Evolutionary conservation across 2,329 filamentous ascomycete species (phyloP), one percentile per base, ranked within the genome.

Genomic region (Hypoxylon sp.): DNA sequence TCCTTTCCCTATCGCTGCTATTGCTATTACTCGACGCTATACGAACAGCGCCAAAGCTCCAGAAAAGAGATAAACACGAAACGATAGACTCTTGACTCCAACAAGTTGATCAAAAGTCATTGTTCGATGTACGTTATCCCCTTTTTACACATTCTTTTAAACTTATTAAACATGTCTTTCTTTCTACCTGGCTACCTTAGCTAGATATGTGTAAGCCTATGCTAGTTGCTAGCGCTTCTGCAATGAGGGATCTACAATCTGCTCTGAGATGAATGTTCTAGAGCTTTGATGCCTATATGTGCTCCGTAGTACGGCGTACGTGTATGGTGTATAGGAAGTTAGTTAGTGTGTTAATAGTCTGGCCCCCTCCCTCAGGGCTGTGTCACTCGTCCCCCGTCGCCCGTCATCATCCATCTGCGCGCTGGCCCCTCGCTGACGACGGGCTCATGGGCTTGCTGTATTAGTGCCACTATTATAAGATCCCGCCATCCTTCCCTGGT

Each of bases 401-500:
- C n/a, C n/a, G 63, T 69, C 64, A 67, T 70, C 63, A 25, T 59
- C 51, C 56, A 46, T 55, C 62, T 52, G 63, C 58, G 53, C 23
- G 53, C 45, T 49, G 60, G 67, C 65, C 55, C 65, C 63, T 68
- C 70, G 71, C 71, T 73, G 70, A 72, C 71, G 64, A 69, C 30
- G 63, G 63, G 60, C 69, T 68, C 62, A 62, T 71, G 62, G 70
- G 59, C 65, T 71, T 51, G 64, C 60, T 41, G 52, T 72, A 55
- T 60, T 69, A 70, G 71, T 68, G 72, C 59, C 64, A 49, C 63
- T 75, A 70, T 74, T 74, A 74, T 72, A 74, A 75, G 71, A 71
- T 70, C 67, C 57, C 64, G 64, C 49, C 60, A 65, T 66, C 71
- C 73, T 73, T 73, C 72, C 53, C 70, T 65, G 68, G 51, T 63